phyloP scores from a whole-genome alignment of 139 green algal genomes.

The Tetraselmis chui region DNA sequence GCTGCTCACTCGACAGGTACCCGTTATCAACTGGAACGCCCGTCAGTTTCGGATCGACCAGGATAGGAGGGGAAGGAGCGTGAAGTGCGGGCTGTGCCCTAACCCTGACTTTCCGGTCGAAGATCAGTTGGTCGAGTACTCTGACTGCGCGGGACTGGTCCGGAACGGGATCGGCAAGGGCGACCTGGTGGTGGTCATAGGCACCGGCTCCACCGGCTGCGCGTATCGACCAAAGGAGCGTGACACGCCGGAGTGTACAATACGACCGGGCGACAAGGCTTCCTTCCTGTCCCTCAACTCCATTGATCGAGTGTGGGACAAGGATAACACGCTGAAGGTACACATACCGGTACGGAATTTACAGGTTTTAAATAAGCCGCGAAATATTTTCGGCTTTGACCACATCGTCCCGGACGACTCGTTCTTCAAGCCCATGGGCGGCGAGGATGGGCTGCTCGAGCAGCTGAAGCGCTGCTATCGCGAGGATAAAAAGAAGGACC shows the following conservation, averaged over 20 bases:
- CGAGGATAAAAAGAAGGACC: background rate
- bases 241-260: background rate
- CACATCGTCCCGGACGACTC: background rate
- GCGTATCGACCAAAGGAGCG: background rate
- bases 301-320: background rate
- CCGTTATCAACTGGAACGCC: background rate
- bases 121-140: background rate
- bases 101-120: background rate
- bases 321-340: background rate
- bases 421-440: background rate
- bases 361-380: background rate
- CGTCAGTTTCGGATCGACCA: background rate
- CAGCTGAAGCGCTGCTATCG: background rate
- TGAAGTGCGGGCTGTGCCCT: background rate
- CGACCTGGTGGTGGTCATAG: background rate
- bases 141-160: background rate
- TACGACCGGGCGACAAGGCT: background rate
- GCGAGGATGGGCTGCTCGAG: background rate
- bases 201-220: background rate
- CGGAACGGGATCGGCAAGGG: background rate
- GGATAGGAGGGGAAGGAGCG: background rate
- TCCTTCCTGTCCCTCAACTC: background rate
- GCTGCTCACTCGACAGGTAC: too few relatives aligned
- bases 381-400: background rate
- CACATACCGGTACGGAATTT: background rate